Evolutionary conservation across 225 moss, liverwort and hornwort genomes (phyloP).

Genomic region (Pseudisothecium myosuroides): DNA sequence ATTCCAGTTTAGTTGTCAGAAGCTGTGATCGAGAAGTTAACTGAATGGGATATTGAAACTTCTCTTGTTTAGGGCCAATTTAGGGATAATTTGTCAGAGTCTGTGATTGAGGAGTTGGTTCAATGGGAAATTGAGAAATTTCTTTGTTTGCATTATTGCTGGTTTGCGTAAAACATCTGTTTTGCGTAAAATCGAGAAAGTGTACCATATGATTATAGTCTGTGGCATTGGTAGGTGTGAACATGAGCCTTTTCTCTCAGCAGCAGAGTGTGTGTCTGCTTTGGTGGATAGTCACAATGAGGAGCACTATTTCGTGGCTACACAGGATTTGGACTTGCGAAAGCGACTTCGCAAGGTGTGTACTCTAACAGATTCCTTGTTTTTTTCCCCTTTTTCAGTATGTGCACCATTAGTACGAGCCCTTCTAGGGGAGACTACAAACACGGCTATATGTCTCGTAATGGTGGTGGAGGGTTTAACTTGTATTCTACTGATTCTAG

Average conservation of each 20-base stretch:
- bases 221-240: constrained; percentile 52
- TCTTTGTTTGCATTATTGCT: neutral
- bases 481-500: constrained; percentile 12
- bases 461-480: neutral
- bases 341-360: constrained; percentile 69
- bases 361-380: neutral
- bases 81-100: neutral
- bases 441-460: neutral
- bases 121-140: neutral
- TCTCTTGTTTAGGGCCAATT: neutral
- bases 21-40: neutral
- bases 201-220: neutral
- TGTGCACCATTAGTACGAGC: neutral
- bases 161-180: neutral
- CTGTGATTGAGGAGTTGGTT: neutral
- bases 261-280: constrained; percentile 58
- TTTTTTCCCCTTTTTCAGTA: neutral
- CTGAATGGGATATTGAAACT: neutral
- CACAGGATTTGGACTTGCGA: constrained; percentile 79
- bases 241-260: constrained; percentile 67
- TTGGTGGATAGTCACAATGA: constrained; percentile 63
- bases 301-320: constrained; percentile 85
- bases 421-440: neutral
- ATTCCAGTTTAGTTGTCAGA: neutral
- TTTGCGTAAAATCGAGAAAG: neutral